phyloP scores from a whole-genome alignment of 441 rosid species.

The Erodium trifolium region DNA sequence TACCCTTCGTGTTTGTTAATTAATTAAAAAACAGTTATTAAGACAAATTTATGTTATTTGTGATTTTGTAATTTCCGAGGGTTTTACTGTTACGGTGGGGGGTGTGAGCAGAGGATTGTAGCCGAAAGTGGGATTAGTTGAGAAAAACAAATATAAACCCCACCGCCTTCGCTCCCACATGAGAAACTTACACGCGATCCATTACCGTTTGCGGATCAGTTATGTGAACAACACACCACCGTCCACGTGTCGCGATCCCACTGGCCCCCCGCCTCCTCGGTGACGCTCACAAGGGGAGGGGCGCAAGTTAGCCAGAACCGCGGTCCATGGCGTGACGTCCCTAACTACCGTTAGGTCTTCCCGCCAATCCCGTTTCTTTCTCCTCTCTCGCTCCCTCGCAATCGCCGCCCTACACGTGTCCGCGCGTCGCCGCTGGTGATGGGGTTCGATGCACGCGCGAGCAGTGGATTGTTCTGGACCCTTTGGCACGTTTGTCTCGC shows the following conservation, averaged over 20 bases:
- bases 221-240: background rate
- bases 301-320: constrained; percentile 1
- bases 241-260: constrained; percentile 4
- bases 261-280: background rate
- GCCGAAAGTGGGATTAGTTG: background rate
- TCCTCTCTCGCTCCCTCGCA: background rate
- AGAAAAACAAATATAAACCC: background rate
- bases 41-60: no score
- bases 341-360: constrained; percentile 10
- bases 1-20: background rate
- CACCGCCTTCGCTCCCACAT: background rate
- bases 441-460: background rate
- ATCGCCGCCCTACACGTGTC: constrained; percentile 8
- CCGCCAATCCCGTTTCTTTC: background rate
- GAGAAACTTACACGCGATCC: background rate
- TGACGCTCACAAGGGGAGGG: background rate
- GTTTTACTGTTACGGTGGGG: background rate
- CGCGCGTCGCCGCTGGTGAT: background rate
- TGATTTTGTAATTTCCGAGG: background rate
- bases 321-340: constrained; percentile 8
- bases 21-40: no score
- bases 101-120: background rate
- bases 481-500: constrained; percentile 2
- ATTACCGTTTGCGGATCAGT: constrained; percentile 5
- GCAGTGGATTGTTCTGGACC: background rate